Percentiles rank a stretch among this genome's conserved stretches.
Conservation (phyloP, 2,329 filamentous ascomycete species). For the Ceratocystis colombiana region DNA sequence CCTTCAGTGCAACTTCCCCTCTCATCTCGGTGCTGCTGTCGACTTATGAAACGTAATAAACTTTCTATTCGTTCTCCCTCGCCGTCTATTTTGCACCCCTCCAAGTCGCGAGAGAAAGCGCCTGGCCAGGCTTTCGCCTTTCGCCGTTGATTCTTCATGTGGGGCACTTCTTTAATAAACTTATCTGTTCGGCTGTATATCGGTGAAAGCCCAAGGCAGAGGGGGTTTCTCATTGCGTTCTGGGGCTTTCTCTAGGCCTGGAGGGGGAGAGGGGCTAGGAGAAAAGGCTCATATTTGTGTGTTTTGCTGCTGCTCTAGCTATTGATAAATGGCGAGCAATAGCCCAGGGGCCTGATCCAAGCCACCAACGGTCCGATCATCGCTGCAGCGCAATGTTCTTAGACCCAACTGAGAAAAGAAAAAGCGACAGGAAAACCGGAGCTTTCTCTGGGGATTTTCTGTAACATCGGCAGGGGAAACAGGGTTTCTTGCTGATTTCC, state of each 20-base stretch:
- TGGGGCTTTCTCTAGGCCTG: background rate
- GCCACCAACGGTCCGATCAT: constrained; percentile 6
- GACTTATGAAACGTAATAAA: background rate
- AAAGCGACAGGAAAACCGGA: constrained; percentile 8
- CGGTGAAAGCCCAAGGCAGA: background rate
- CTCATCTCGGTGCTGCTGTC: too few species aligned
- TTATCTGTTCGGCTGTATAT: constrained; percentile 5
- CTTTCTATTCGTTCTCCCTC: too few species aligned
- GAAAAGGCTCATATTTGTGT: background rate
- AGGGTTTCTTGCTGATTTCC: too few species aligned
- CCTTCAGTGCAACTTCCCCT: too few species aligned
- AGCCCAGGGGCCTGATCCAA: background rate
- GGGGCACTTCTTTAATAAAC: background rate
- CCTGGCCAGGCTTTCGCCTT: background rate
- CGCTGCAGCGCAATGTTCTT: background rate
- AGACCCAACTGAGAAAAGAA: background rate
- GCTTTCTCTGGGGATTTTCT: background rate
- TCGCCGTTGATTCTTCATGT: background rate
- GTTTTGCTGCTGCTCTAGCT: background rate
- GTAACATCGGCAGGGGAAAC: background rate
- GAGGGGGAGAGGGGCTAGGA: background rate
- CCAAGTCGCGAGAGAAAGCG: too few species aligned
- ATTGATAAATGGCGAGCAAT: too few species aligned
- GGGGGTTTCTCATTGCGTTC: too few species aligned
- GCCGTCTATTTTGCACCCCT: too few species aligned